Evolutionary conservation across 2,329 filamentous ascomycete species (phyloP).

Genomic region (Aspergillus neoniger): DNA sequence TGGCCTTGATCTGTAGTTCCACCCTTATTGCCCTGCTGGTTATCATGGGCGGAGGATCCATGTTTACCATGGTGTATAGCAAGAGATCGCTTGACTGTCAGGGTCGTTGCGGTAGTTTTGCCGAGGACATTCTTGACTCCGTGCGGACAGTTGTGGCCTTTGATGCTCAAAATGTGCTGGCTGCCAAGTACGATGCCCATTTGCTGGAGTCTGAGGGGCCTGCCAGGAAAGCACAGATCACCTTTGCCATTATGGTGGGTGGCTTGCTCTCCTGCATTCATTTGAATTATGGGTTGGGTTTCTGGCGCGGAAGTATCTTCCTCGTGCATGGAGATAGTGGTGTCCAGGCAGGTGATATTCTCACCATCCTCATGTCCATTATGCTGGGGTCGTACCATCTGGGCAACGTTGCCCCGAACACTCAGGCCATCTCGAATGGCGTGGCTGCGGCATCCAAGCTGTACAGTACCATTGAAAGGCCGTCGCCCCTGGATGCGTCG

Average conservation of each 20-base stretch:
- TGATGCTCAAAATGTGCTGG: constrained; percentile 36
- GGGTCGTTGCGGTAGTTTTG: constrained; percentile 54
- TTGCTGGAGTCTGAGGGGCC: constrained; percentile 26
- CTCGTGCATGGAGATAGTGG: constrained; percentile 21
- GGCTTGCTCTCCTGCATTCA: constrained; percentile 36
- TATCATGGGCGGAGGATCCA: constrained; percentile 70
- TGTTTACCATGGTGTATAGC: constrained; percentile 74
- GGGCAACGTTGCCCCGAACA: constrained; percentile 43
- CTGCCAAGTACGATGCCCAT: constrained; percentile 30
- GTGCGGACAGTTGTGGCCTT: constrained; percentile 55
- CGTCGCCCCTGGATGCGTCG: constrained; percentile 43
- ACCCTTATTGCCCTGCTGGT: constrained; percentile 74
- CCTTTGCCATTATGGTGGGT: constrained; percentile 33
- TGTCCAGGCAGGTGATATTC: constrained; percentile 28
- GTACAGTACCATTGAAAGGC: constrained; percentile 45
- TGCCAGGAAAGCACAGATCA: constrained; percentile 32
- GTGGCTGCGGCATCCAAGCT: constrained; percentile 42
- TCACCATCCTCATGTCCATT: constrained; percentile 34
- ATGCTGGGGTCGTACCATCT: constrained; percentile 43
- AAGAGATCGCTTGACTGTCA: constrained; percentile 75
- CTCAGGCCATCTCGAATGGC: constrained; percentile 46
- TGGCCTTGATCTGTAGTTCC: constrained; percentile 80
- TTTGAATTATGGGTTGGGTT: constrained; percentile 35
- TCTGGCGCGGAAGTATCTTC: constrained; percentile 38
- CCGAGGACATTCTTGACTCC: constrained; percentile 54